A percentile compares a stretch with the other conserved stretches of the same genome.
These are phyloP conservation scores for Penicillium crystallinum DNA, from an alignment of 495 filamentous ascomycete genomes.

Conservation along the genomic window DNA sequence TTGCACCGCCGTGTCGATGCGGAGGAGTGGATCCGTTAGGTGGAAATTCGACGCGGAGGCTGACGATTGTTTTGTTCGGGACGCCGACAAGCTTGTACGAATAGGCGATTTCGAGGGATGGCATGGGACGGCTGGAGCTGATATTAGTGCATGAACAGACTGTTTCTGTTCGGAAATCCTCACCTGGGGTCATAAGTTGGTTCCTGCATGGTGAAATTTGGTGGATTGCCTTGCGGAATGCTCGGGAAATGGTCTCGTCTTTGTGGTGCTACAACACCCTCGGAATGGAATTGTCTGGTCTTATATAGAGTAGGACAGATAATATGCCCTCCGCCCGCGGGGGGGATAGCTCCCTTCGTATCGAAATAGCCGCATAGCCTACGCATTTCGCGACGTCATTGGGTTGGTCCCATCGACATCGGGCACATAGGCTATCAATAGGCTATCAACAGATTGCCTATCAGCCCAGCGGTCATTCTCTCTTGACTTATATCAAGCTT, in stretches of 20 bases:
- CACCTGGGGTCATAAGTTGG: slow-evolving; percentile 18
- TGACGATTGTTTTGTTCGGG: slow-evolving; percentile 32
- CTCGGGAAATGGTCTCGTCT: too few species aligned
- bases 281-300: too few species aligned
- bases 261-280: too few species aligned
- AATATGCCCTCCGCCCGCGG: too few species aligned
- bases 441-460: slow-evolving; percentile 8
- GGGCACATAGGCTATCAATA: slow-evolving; percentile 20
- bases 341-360: not conserved
- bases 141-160: not conserved
- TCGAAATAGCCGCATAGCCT: slow-evolving; percentile 3
- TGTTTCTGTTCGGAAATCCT: not conserved
- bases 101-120: slow-evolving; percentile 22
- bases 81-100: slow-evolving; percentile 28
- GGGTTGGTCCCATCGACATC: not conserved
- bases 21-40: slow-evolving; percentile 39
- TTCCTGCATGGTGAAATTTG: slow-evolving; percentile 13
- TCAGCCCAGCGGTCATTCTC: too few species aligned
- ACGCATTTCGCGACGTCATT: not conserved
- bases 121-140: slow-evolving; percentile 21
- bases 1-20: slow-evolving; percentile 35
- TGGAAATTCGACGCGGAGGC: slow-evolving; percentile 27
- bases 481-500: too few species aligned
- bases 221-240: not conserved
- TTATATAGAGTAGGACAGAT: not conserved